Conservation (phyloP, 495 filamentous ascomycete species). For the Hypomontagnella monticulosa region DNA sequence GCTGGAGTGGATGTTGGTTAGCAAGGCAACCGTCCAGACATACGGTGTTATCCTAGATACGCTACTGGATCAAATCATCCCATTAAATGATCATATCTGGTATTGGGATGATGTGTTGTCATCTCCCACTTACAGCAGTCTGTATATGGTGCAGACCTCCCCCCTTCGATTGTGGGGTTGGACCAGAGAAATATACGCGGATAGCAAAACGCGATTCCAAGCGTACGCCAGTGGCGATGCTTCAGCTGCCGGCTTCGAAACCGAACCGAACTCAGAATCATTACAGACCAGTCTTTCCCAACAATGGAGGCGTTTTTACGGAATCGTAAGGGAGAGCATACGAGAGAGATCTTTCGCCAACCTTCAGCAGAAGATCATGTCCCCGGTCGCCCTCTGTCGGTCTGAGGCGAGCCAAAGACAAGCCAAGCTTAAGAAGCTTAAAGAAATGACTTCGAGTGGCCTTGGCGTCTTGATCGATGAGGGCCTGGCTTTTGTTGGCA, state of each 20-base stretch:
- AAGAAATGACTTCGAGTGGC: conserved; percentile 83
- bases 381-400: conserved; percentile 74
- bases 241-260: conserved; percentile 10
- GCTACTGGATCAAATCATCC: conserved; percentile 81
- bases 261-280: conserved; percentile 18
- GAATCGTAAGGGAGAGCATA: conserved; percentile 76
- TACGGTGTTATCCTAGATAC: conserved; percentile 79
- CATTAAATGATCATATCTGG: conserved; percentile 81
- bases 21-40: conserved; percentile 85
- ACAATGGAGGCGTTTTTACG: conserved; percentile 81
- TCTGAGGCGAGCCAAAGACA: conserved; percentile 76
- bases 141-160: conserved; percentile 85
- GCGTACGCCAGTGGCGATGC: conserved; percentile 43
- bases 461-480: conserved; percentile 87
- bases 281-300: conserved; percentile 50
- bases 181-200: conserved; percentile 68
- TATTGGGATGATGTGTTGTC: conserved; percentile 91
- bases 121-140: conserved; percentile 72
- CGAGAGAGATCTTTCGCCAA: conserved; percentile 68
- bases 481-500: conserved; percentile 68
- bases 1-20: conserved; percentile 85
- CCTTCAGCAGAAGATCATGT: conserved; percentile 68
- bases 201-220: conserved; percentile 61
- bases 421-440: conserved; percentile 68
- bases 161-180: conserved; percentile 76